These are phyloP conservation scores for Trichocomaceae sp. DNA, from an alignment of 2,329 filamentous ascomycete species.

Conservation along the genomic window DNA sequence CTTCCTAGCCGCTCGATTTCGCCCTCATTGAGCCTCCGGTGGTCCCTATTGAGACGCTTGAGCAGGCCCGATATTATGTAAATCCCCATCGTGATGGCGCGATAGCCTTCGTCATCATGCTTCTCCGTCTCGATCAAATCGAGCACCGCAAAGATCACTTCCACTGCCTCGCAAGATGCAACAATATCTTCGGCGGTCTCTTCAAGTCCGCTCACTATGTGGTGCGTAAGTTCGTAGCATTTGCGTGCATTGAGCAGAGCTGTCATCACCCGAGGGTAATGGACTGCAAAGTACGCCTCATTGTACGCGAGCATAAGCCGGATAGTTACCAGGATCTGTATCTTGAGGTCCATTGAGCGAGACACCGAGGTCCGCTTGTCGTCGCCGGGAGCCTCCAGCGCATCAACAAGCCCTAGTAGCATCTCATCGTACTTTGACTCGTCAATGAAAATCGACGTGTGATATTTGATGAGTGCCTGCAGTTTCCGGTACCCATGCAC, in stretches of 20 bases:
- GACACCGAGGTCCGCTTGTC: constrained; percentile 23
- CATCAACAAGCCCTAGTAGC: constrained; percentile 31
- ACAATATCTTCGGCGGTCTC: constrained; percentile 34
- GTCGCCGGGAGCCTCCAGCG: constrained; percentile 28
- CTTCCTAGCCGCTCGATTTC: constrained; percentile 26
- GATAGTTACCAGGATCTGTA: constrained; percentile 37
- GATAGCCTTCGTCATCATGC: constrained; percentile 25
- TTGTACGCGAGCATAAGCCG: constrained; percentile 35
- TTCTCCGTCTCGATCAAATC: constrained; percentile 27
- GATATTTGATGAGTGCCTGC: constrained; percentile 34
- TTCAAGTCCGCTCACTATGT: constrained; percentile 36
- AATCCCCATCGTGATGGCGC: constrained; percentile 31
- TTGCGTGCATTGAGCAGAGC: constrained; percentile 33
- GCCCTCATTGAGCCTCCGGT: constrained; percentile 14
- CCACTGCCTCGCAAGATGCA: constrained; percentile 21
- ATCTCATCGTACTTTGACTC: constrained; percentile 33
- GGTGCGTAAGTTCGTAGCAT: constrained; percentile 32
- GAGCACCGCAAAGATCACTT: constrained; percentile 30
- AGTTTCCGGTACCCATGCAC: constrained; percentile 39
- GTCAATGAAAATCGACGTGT: constrained; percentile 30
- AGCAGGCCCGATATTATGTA: constrained; percentile 26
- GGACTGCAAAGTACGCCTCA: constrained; percentile 27
- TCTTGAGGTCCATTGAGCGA: constrained; percentile 32
- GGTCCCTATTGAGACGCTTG: constrained; percentile 19
- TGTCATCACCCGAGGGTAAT: constrained; percentile 30